Evolutionary conservation across 1,139 yeast genomes (phyloP), one percentile per base, ranked within the genome.

Genomic region (Ashbya aceris): DNA sequence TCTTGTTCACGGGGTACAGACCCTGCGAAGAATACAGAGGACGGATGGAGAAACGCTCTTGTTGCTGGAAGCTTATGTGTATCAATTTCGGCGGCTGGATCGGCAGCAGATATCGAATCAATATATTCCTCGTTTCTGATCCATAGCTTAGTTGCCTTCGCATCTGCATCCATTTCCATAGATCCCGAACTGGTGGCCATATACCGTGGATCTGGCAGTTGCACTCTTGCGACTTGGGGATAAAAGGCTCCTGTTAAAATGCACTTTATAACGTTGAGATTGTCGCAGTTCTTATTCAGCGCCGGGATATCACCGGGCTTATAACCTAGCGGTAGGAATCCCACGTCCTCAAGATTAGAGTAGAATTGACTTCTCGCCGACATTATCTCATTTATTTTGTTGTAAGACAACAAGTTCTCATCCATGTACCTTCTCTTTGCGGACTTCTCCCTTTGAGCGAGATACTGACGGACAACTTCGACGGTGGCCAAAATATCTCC

Each of bases 41-140:
- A 78, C 1, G 96, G 96, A 56, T 87, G 96, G 11, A 85, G 63
- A 49, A 84, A 87, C 0, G 86, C 85, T 40, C 95, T 66, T 0
- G 73, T 67, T 0, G 83, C 76, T 1, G 86, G 85, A 3, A 71
- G 53, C 2, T 54, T 45, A 4, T 50, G 49, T 23, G 45, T 45
- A 1, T 44, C 46, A 7, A 44, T 39, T 17, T 44, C 47, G 0
- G 46, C 14, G 7, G 49, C 40, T 0, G 48, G 43, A 1, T 41
- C 40, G 4, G 44, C 32, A 7, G 43, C 43, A 4, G 47, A 45
- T 2, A 65, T 27, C n/a, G 54, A 49, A 10, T 65, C 62, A 39
- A 64, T 58, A 38, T 63, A 74, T 39, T 67, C 68, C 42, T 76
- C 82, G 54, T 78, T 79, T 54, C 82, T 65, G 40, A 81, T 70